These are phyloP conservation scores for Geosmithia putterillii DNA, from an alignment of 2,329 filamentous ascomycete species.

Conservation along the genomic window DNA sequence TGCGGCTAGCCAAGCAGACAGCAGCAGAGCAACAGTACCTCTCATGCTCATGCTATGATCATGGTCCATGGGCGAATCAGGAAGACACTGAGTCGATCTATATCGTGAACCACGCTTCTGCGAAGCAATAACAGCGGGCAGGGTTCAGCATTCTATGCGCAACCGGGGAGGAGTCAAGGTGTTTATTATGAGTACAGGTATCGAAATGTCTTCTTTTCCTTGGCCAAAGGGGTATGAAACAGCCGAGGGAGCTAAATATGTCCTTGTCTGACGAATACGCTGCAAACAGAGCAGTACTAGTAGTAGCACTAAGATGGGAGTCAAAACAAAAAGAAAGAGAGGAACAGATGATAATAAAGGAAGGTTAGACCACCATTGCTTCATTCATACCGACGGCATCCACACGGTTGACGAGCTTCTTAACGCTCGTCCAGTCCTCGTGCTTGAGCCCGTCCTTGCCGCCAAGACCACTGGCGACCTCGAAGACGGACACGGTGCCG, in stretches of 20 bases:
- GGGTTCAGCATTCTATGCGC: no score
- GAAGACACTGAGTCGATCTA: no score
- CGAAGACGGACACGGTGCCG: slow-evolving; percentile 82
- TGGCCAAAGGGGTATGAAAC: not conserved
- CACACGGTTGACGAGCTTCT: slow-evolving; percentile 70
- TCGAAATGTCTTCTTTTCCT: not conserved
- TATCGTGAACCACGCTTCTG: no score
- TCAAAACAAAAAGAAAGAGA: not conserved
- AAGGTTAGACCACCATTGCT: slow-evolving; percentile 23
- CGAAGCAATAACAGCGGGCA: no score
- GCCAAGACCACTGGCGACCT: slow-evolving; percentile 71
- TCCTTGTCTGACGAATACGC: not conserved
- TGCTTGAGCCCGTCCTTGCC: slow-evolving; percentile 72
- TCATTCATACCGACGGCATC: slow-evolving; percentile 48
- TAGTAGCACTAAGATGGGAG: not conserved
- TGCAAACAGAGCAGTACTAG: not conserved
- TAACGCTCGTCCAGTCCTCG: slow-evolving; percentile 89
- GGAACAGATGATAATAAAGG: not conserved
- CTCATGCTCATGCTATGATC: no score
- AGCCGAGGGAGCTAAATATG: no score
- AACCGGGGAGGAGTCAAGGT: not conserved
- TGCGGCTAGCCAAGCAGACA: no score
- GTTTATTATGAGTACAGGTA: not conserved
- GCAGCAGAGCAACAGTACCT: no score
- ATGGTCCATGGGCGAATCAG: no score